Percentiles rank a stretch among this genome's conserved stretches.
Evolutionary conservation across 768 basidiomycete species (phyloP).

Genomic region (Vishniacozyma victoriae): DNA sequence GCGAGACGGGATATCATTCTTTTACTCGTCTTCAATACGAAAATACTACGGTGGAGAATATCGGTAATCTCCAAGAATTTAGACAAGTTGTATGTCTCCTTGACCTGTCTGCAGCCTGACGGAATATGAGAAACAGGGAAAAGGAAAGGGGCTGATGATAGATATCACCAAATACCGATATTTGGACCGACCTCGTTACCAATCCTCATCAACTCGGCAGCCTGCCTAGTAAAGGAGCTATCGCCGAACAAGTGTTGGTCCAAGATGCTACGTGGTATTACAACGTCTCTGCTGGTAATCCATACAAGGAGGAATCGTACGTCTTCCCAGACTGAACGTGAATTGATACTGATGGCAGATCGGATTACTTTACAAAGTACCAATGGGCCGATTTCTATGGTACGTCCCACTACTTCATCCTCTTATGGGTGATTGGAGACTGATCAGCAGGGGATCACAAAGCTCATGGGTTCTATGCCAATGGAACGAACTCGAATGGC

Average conservation of each 20-base stretch:
- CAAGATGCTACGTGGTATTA: slow-evolving; percentile 36
- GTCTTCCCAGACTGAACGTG: neutral
- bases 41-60: slow-evolving; percentile 7
- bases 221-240: slow-evolving; percentile 13
- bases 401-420: neutral
- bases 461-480: slow-evolving; percentile 29
- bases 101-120: neutral
- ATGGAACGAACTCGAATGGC: slow-evolving; percentile 14
- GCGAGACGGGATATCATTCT: slow-evolving; percentile 19
- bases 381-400: slow-evolving; percentile 11
- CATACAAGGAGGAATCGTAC: slow-evolving; percentile 4
- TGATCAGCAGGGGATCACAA: slow-evolving; percentile 6
- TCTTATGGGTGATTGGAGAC: neutral
- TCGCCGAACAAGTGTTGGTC: slow-evolving; percentile 10
- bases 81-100: slow-evolving; percentile 2
- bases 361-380: slow-evolving; percentile 38
- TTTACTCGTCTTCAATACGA: slow-evolving; percentile 16
- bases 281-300: slow-evolving; percentile 1
- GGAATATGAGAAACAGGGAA: neutral
- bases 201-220: slow-evolving; percentile 16
- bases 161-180: slow-evolving; percentile 15
- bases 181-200: slow-evolving; percentile 26
- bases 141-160: neutral
- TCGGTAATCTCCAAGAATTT: slow-evolving; percentile 19
- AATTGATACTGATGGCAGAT: slow-evolving; percentile 1